Evolutionary conservation across 257 asterid species (phyloP).

Genomic region (Fraxinus americana): DNA sequence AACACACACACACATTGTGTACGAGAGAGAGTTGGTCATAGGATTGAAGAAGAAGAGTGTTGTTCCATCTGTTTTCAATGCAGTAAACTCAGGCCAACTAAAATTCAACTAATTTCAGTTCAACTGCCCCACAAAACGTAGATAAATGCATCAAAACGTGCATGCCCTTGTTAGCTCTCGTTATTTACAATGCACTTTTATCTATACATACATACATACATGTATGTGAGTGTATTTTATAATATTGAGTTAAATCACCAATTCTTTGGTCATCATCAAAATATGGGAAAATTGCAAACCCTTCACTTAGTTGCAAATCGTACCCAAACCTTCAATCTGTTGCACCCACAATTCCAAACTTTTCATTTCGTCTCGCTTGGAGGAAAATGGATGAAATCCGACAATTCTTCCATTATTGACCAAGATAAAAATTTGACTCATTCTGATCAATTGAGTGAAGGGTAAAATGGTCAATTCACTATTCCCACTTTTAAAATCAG

Average conservation of each 20-base stretch:
- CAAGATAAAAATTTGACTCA: no score
- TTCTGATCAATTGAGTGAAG: no score
- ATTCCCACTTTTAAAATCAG: no score
- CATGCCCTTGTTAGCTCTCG: constrained; percentile 25
- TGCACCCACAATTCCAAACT: no score
- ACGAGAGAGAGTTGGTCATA: not conserved
- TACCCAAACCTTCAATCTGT: no score
- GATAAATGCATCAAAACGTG: constrained; percentile 16
- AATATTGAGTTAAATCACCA: not conserved
- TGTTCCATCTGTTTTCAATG: not conserved
- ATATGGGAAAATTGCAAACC: no score
- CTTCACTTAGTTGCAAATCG: no score
- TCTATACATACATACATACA: not conserved
- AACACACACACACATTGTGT: not conserved
- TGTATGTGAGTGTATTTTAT: not conserved
- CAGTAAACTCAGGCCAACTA: constrained; percentile 43
- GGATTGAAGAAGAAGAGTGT: not conserved
- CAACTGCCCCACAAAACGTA: constrained; percentile 38
- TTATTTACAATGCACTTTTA: constrained; percentile 33
- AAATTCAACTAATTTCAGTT: constrained; percentile 52
- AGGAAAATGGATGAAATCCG: no score
- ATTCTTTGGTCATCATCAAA: not conserved
- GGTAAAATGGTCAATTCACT: no score
- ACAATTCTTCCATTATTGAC: no score
- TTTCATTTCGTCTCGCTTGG: no score